These are phyloP conservation scores for Alternaria burnsii DNA, from an alignment of 2,329 filamentous ascomycete species.

Conservation along the genomic window DNA sequence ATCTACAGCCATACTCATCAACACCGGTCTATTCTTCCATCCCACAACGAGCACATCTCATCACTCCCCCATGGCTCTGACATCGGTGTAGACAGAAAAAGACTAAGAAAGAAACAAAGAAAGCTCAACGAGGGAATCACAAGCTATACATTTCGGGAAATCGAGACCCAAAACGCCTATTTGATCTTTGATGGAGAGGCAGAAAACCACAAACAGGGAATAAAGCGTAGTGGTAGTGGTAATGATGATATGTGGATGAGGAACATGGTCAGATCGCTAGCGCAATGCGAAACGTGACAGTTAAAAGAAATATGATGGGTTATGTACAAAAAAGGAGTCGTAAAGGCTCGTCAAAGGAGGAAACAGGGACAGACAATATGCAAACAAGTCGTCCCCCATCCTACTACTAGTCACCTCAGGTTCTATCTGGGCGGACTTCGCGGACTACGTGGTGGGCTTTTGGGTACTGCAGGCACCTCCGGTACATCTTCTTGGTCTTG, in stretches of 20 bases:
- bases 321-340: conserved; percentile 16
- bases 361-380: conserved; percentile 5
- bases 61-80: background rate
- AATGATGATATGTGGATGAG: background rate
- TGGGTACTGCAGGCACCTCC: conserved; percentile 29
- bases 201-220: conserved; percentile 2
- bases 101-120: background rate
- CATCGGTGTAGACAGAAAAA: conserved; percentile 1
- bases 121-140: conserved; percentile 6
- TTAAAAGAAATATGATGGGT: conserved; percentile 9
- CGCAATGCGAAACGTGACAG: background rate
- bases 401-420: conserved; percentile 3
- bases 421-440: conserved; percentile 25
- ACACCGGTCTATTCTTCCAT: background rate
- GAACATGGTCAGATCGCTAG: conserved; percentile 4
- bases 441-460: conserved; percentile 33
- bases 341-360: conserved; percentile 8
- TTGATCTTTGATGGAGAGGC: background rate
- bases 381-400: conserved; percentile 10
- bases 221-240: conserved; percentile 1
- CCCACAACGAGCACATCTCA: background rate
- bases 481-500: conserved; percentile 24
- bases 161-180: background rate
- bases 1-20: conserved; percentile 11
- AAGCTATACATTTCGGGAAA: conserved; percentile 4